Evolutionary conservation across 805 yeast genomes (phyloP).

Genomic region (Kazachstania bromeliacearum): DNA sequence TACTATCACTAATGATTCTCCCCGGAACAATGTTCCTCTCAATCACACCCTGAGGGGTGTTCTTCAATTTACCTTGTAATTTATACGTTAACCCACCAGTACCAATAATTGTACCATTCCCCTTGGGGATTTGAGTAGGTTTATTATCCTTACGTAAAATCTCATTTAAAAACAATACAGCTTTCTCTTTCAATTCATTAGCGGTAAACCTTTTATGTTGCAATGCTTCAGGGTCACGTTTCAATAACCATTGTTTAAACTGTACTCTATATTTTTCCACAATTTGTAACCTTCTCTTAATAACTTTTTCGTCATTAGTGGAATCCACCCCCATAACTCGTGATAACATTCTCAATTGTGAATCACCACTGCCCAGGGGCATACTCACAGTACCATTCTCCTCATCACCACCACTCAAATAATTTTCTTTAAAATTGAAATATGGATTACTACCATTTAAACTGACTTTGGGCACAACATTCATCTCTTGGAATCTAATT

Average conservation of each 20-base stretch:
- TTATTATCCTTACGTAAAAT: not conserved
- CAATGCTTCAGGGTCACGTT: slow-evolving; percentile 38
- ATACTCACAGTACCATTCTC: not conserved
- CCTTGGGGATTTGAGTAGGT: slow-evolving; percentile 1
- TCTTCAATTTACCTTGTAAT: slow-evolving; percentile 56
- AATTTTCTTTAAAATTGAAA: slow-evolving; percentile 13
- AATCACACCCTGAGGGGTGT: slow-evolving; percentile 61
- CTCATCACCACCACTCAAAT: slow-evolving; percentile 1
- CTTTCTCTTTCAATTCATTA: slow-evolving; percentile 31
- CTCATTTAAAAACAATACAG: slow-evolving; percentile 33
- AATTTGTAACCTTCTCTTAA: not conserved
- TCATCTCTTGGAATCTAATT: slow-evolving; percentile 59
- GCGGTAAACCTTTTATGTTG: slow-evolving; percentile 22
- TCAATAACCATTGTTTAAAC: slow-evolving; percentile 46
- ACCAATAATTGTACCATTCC: slow-evolving; percentile 40
- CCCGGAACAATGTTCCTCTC: slow-evolving; percentile 54
- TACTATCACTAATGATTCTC: slow-evolving; percentile 34
- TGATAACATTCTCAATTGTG: slow-evolving; percentile 7
- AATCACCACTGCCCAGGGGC: slow-evolving; percentile 1
- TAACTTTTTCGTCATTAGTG: slow-evolving; percentile 1
- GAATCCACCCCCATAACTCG: slow-evolving; percentile 6
- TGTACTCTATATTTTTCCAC: slow-evolving; percentile 32
- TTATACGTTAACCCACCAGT: slow-evolving; percentile 70
- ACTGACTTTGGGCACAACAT: slow-evolving; percentile 32
- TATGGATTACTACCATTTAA: slow-evolving; percentile 29